Evolutionary conservation across 2,329 filamentous ascomycete genomes (phyloP).

Genomic region (Ceratocystis papillata): DNA sequence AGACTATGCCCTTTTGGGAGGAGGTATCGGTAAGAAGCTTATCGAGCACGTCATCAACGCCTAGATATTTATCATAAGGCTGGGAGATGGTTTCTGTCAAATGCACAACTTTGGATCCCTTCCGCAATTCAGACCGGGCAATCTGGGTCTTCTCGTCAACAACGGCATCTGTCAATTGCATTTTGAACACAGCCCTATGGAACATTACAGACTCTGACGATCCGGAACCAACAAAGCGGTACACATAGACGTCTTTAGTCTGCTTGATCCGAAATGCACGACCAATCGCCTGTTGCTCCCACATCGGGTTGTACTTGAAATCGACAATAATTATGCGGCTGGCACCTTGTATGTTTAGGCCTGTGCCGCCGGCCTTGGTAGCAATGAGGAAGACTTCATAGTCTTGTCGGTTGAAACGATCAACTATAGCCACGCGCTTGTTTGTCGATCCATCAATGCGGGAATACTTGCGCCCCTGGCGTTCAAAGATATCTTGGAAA

Average conservation of each 20-base stretch:
- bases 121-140: constrained; percentile 50
- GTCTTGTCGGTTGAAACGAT: constrained; percentile 53
- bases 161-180: constrained; percentile 64
- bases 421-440: constrained; percentile 52
- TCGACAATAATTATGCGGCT: constrained; percentile 84
- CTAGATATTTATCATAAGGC: constrained; percentile 18
- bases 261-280: constrained; percentile 80
- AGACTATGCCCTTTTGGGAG: constrained; percentile 11
- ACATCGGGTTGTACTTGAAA: constrained; percentile 65
- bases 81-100: neutral
- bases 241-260: constrained; percentile 68
- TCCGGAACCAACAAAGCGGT: constrained; percentile 66
- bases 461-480: constrained; percentile 38
- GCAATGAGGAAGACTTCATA: constrained; percentile 66
- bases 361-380: constrained; percentile 68
- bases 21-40: constrained; percentile 36
- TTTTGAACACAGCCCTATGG: constrained; percentile 70
- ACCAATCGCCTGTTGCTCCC: constrained; percentile 79
- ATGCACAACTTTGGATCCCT: constrained; percentile 23
- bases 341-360: constrained; percentile 72
- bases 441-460: constrained; percentile 59
- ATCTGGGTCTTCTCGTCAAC: constrained; percentile 72
- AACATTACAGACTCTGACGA: constrained; percentile 69
- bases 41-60: constrained; percentile 29
- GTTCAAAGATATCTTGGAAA: constrained; percentile 47